A percentile compares a stretch with the other conserved stretches of the same genome.
phyloP scores from a whole-genome alignment of 2,329 filamentous ascomycete species.

The Camillea tinctor region DNA sequence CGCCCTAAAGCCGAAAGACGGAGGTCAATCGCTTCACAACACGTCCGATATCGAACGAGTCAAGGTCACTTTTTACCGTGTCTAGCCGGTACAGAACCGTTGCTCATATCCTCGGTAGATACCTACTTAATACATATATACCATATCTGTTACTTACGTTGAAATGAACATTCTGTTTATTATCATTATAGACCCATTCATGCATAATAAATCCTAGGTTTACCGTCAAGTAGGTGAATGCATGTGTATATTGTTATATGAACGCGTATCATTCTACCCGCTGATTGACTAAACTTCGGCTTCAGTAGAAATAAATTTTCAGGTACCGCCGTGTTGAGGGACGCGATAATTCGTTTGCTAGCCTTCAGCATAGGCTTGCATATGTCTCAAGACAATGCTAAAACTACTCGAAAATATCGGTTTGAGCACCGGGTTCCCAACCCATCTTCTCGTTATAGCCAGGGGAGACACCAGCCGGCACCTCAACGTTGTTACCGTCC shows the following conservation, averaged over 20 bases:
- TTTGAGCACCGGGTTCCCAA: conserved; percentile 33
- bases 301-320: background rate
- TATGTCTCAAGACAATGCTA: no score
- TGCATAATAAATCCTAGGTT: no score
- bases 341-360: background rate
- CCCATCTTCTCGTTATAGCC: conserved; percentile 36
- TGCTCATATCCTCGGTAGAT: no score
- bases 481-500: conserved; percentile 34
- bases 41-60: background rate
- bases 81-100: background rate
- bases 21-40: background rate
- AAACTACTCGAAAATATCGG: conserved; percentile 27
- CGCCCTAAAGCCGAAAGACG: background rate
- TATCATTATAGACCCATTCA: no score
- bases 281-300: background rate
- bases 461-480: conserved; percentile 27
- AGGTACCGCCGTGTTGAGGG: background rate
- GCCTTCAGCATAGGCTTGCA: background rate
- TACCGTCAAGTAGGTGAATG: no score
- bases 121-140: no score
- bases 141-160: no score
- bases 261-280: no score
- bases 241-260: no score
- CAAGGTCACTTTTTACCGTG: background rate
- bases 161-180: no score